Evolutionary conservation across 139 green algal species (phyloP), one percentile per base, ranked within the genome.

Genomic region (Haematococcus lacustris): DNA sequence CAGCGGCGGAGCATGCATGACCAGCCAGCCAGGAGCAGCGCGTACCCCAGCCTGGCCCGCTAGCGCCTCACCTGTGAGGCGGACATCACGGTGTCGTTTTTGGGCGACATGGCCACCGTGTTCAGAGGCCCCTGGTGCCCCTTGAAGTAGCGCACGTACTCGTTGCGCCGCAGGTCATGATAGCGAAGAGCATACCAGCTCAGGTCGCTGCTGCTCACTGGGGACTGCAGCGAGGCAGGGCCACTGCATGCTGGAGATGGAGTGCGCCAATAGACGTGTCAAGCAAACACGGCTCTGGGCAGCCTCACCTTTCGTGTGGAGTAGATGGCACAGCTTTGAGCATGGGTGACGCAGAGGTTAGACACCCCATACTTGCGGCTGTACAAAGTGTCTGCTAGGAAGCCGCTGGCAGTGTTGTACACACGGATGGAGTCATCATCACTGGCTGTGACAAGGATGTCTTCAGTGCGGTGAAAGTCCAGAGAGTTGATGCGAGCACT

Each of bases 401-500:
- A 32, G 65, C 65, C 71, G 1, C 57, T 74, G 40, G 83, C 60
- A 34, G 88, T 94, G 86, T 94, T 86, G 78, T 94, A 97, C 2
- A 97, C 9, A 2, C 80, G 77, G 43, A 98, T 92, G 13, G 78
- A 75, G 70, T 97, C 89, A 71, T 98, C 93, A 47, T 96, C 87
- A 1, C 80, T 73, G 13, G 80, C 88, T 30, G 90, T 91, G 5
- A 97, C 86, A 5, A 98, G 82, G 34, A 96, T 76, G 74, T 97
- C 91, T 38, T 92, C 81, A 9, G 81, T 91, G 9, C 87, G 74
- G 73, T 97, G 92, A 66, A 97, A 97, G 65, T 93, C 89, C 26
- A 97, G 70, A 1, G 87, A 93, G 76, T 97, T 98, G 68, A 97
- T 87, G 21, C 81, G 70, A 0, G n/a, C 72, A 0, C 51, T 47